A percentile compares a stretch with the other conserved stretches of the same genome.
These are phyloP conservation scores for Botrytis galanthina DNA, from an alignment of 2,329 filamentous ascomycete species.

Conservation along the genomic window DNA sequence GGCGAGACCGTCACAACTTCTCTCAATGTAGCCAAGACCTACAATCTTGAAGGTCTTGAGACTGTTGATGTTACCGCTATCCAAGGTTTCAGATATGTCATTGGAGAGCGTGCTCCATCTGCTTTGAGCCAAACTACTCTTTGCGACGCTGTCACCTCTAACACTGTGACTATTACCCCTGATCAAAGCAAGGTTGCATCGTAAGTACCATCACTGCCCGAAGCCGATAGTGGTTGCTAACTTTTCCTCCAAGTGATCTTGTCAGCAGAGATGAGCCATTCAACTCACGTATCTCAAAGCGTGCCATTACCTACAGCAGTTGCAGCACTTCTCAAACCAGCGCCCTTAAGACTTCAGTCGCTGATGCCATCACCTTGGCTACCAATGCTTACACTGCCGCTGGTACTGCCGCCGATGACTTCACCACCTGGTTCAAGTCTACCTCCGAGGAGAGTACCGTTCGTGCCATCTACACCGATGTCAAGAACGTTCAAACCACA, in stretches of 20 bases:
- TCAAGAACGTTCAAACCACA: slow-evolving; percentile 29
- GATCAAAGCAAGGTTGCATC: slow-evolving; percentile 27
- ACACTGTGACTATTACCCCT: slow-evolving; percentile 28
- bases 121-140: slow-evolving; percentile 18
- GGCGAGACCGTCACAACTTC: slow-evolving; percentile 29
- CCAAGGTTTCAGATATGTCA: slow-evolving; percentile 32
- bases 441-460: slow-evolving; percentile 27
- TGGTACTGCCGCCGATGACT: slow-evolving; percentile 25
- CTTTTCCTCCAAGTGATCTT: slow-evolving; percentile 21
- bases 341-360: slow-evolving; percentile 26
- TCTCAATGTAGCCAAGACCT: slow-evolving; percentile 31
- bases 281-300: slow-evolving; percentile 29
- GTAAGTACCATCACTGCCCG: slow-evolving; percentile 22
- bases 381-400: slow-evolving; percentile 30
- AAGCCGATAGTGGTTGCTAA: background rate
- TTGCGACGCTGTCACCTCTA: slow-evolving; percentile 25
- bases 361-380: slow-evolving; percentile 29
- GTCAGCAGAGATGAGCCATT: slow-evolving; percentile 23
- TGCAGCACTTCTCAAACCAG: slow-evolving; percentile 26
- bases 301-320: slow-evolving; percentile 27
- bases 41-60: slow-evolving; percentile 27
- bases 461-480: slow-evolving; percentile 29
- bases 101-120: slow-evolving; percentile 24
- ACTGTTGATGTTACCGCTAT: slow-evolving; percentile 28
- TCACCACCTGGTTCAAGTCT: slow-evolving; percentile 32